These are phyloP conservation scores for Termitomyces sp. DNA, from an alignment of 768 basidiomycete genomes.

Conservation along the genomic window DNA sequence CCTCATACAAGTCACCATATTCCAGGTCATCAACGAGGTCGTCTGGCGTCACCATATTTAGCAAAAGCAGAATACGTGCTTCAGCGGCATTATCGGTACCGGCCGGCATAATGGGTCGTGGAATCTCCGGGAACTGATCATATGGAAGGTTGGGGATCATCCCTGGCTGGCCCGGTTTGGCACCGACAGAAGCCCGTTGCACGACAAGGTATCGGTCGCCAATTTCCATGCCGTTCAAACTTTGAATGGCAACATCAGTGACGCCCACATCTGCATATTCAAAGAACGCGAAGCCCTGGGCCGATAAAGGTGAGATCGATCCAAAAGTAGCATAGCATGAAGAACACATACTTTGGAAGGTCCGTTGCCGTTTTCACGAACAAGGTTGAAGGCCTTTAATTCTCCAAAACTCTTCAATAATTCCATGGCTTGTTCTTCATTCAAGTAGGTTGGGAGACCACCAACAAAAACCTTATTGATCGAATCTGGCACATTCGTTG, in stretches of 20 bases:
- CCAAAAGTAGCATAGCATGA: neutral
- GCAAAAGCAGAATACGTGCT: constrained; percentile 88
- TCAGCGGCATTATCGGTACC: constrained; percentile 53
- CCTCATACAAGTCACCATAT: constrained; percentile 91
- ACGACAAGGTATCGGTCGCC: constrained; percentile 95
- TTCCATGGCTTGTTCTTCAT: constrained; percentile 98
- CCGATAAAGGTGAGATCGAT: constrained; percentile 2
- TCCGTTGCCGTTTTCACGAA: constrained; percentile 88
- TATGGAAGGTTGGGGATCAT: constrained; percentile 68
- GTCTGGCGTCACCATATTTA: constrained; percentile 97
- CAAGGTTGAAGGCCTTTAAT: constrained; percentile 95
- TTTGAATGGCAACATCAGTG: constrained; percentile 94
- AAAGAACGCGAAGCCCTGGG: constrained; percentile 96
- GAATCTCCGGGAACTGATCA: constrained; percentile 78
- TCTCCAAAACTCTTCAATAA: constrained; percentile 96
- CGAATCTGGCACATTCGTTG: constrained; percentile 93
- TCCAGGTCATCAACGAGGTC: constrained; percentile 88
- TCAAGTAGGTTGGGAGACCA: constrained; percentile 90
- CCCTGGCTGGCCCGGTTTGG: constrained; percentile 64
- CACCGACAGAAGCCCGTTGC: constrained; percentile 93
- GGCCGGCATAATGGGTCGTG: constrained; percentile 84
- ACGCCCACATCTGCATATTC: constrained; percentile 89
- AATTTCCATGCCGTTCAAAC: constrained; percentile 95
- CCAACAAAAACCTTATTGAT: constrained; percentile 98
- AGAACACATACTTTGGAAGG: constrained; percentile 64